These are phyloP conservation scores for Solanum megistacrolobum DNA, from an alignment of 257 asterid species.

Conservation along the genomic window DNA sequence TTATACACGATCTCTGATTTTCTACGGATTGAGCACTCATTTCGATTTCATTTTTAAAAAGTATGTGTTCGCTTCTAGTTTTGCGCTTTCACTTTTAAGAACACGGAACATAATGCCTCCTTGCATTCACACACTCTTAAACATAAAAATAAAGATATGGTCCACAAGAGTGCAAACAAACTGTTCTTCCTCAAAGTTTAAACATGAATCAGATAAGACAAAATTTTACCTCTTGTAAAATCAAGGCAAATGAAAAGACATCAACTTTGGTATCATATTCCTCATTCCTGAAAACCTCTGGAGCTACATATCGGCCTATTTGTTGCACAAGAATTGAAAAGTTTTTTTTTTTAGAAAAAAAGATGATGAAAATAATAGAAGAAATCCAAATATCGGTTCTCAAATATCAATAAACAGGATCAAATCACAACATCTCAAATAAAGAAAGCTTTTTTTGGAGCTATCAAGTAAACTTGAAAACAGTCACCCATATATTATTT, in stretches of 20 bases:
- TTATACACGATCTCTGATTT: background rate
- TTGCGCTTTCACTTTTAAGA: background rate
- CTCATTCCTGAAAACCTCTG: slow-evolving; percentile 76
- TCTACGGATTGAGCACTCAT: background rate
- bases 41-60: background rate
- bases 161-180: background rate
- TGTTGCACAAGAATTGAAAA: background rate
- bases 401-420: background rate
- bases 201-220: background rate
- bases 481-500: background rate
- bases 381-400: background rate
- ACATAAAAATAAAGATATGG: background rate
- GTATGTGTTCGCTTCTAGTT: background rate
- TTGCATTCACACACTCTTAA: background rate
- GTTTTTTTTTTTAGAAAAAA: background rate
- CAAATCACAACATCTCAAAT: background rate
- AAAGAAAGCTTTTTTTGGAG: background rate
- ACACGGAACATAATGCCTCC: background rate
- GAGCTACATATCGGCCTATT: slow-evolving; percentile 89
- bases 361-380: background rate
- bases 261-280: slow-evolving; percentile 95
- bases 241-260: slow-evolving; percentile 87
- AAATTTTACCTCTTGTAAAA: slow-evolving; percentile 72
- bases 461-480: background rate
- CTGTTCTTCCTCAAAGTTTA: background rate